phyloP scores from a whole-genome alignment of 371 early-diverging fungal genomes.

The Vairimorpha ceranae region DNA sequence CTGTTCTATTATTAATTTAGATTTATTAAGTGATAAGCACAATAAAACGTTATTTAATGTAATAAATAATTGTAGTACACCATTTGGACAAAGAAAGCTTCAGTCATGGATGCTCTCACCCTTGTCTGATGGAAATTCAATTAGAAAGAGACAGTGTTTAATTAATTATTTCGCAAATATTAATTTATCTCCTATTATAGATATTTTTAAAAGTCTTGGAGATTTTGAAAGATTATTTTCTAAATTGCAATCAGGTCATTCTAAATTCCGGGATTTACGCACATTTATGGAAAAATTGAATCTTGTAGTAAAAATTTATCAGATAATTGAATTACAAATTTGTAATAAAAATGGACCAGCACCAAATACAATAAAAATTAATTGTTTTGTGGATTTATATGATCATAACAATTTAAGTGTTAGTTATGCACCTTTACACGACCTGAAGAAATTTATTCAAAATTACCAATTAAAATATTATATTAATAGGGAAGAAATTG shows the following conservation, averaged over 20 bases:
- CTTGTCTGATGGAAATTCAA: slow-evolving; percentile 62
- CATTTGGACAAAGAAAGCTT: slow-evolving; percentile 55
- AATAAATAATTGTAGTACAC: slow-evolving; percentile 50
- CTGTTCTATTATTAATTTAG: slow-evolving; percentile 79
- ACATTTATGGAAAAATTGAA: slow-evolving; percentile 6
- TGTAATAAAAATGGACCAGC: neutral
- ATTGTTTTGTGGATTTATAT: neutral
- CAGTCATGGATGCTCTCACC: slow-evolving; percentile 56
- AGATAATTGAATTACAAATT: neutral
- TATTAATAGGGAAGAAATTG: slow-evolving; percentile 38
- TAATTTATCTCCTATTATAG: slow-evolving; percentile 48
- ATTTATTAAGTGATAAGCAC: slow-evolving; percentile 74
- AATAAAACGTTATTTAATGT: slow-evolving; percentile 76
- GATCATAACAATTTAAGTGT: neutral
- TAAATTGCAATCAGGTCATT: slow-evolving; percentile 74
- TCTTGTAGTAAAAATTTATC: slow-evolving; percentile 4
- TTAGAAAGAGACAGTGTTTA: slow-evolving; percentile 76
- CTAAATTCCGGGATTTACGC: slow-evolving; percentile 65
- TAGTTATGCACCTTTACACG: neutral
- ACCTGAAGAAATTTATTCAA: neutral
- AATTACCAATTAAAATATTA: slow-evolving; percentile 7
- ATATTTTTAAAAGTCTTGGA: slow-evolving; percentile 66
- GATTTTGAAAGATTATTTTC: slow-evolving; percentile 84
- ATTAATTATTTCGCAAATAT: slow-evolving; percentile 69
- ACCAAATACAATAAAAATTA: neutral